A percentile compares a stretch with the other conserved stretches of the same genome.
These are phyloP conservation scores for Cokeromyces recurvatus DNA, from an alignment of 371 early-diverging fungal species.

Conservation along the genomic window DNA sequence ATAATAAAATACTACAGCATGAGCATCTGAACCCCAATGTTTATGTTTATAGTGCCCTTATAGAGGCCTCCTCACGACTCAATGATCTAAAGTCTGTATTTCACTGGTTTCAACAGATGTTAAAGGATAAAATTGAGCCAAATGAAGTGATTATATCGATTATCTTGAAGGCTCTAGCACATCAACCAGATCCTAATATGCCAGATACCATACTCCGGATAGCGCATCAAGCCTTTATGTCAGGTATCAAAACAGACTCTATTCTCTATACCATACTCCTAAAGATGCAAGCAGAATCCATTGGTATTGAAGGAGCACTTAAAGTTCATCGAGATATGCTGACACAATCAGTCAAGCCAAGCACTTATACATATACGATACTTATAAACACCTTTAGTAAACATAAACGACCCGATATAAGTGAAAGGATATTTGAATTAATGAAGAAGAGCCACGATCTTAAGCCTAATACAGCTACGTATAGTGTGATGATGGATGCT, in stretches of 20 bases:
- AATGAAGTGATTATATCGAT: constrained; percentile 28
- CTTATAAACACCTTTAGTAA: constrained; percentile 33
- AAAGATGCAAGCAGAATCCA: constrained; percentile 24
- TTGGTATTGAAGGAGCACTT: constrained; percentile 28
- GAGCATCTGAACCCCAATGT: constrained; percentile 36
- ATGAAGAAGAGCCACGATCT: constrained; percentile 27
- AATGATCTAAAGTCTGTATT: constrained; percentile 24
- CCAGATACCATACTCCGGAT: constrained; percentile 15
- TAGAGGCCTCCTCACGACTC: constrained; percentile 30
- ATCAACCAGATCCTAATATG: neutral
- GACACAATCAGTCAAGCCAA: constrained; percentile 26
- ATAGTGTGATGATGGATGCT: constrained; percentile 39
- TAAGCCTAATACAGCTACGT: constrained; percentile 38
- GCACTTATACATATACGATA: constrained; percentile 39
- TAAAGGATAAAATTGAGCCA: constrained; percentile 19
- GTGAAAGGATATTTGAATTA: constrained; percentile 38
- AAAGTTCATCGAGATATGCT: constrained; percentile 39
- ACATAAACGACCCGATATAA: constrained; percentile 29
- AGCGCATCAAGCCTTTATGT: constrained; percentile 24
- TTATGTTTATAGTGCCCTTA: constrained; percentile 46
- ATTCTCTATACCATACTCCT: constrained; percentile 38
- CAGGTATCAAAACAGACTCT: constrained; percentile 37
- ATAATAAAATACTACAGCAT: constrained; percentile 36
- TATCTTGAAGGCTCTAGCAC: constrained; percentile 25
- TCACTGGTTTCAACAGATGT: constrained; percentile 43